Evolutionary conservation across 2,329 filamentous ascomycete genomes (phyloP), one percentile per base, ranked within the genome.

Genomic region (Neonectria faginata): DNA sequence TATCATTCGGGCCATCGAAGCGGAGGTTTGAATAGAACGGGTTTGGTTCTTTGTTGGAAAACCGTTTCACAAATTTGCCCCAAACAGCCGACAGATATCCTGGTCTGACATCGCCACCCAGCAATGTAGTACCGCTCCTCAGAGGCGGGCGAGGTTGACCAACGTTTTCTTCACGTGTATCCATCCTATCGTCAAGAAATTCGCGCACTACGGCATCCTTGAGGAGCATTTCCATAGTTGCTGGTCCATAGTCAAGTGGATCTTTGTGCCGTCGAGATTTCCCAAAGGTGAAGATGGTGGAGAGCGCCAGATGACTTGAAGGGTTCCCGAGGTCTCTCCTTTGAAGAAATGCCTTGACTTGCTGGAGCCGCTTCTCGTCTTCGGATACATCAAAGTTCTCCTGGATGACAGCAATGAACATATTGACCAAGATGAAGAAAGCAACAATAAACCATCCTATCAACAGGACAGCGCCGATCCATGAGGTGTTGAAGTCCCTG

Each of bases 331-430:
- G 83, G 73, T 98, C 94, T 76, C 95, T 97, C 71, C 94, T 90
- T 75, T 97, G 93, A 48, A 99, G 83, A 73, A 98, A 99, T 1
- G 95, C 93, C 74, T 94, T 95, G 65, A 99, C 94, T 80, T 99
- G 97, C 77, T 98, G 93, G 66, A 98, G 81, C 20, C 97, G 93
- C 80, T 99, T 99, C 78, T 98, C 94, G 76, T 99, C 97, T 77
- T 99, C 96, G 3, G 94, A 97, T 27, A 99, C 94, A 80, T 99
- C 96, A 77, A 99, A 99, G 75, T 97, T 99, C 77, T 99, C 96
- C 79, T 99, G 96, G 70, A 99, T 99, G 81, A 99, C 96, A 84
- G 96, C 96, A 92, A 99, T 98, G 84, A 99, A 99, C 96, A 99
- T 99, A 76, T 98, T 99, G 82, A 99, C 82, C 66, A 98, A 88